A percentile compares a stretch with the other conserved stretches of the same genome.
Evolutionary conservation across 768 basidiomycete species (phyloP).

Genomic region (Hygrocybe coccinea): DNA sequence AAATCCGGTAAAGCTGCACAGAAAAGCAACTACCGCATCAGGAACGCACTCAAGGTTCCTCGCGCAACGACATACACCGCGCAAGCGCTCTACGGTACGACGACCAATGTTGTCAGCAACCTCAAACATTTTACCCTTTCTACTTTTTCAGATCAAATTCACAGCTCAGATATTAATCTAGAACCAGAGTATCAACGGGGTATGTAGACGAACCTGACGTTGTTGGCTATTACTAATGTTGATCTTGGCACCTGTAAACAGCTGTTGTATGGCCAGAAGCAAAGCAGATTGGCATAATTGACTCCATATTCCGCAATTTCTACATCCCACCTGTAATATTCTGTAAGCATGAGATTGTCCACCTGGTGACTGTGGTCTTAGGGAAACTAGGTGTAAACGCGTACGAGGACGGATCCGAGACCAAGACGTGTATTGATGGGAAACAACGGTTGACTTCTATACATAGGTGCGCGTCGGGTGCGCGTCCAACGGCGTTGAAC

Average conservation of each 20-base stretch:
- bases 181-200: constrained; percentile 80
- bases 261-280: constrained; percentile 76
- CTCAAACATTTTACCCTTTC: too few species aligned
- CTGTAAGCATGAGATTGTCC: too few species aligned
- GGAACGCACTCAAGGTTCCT: constrained; percentile 49
- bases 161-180: constrained; percentile 58
- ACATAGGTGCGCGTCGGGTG: constrained; percentile 48
- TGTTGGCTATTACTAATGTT: not conserved
- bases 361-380: not conserved
- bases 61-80: constrained; percentile 62
- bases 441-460: constrained; percentile 80
- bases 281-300: constrained; percentile 72
- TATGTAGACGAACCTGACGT: constrained; percentile 17
- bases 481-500: too few species aligned
- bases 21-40: constrained; percentile 28
- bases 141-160: constrained; percentile 53
- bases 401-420: constrained; percentile 59
- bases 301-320: constrained; percentile 73
- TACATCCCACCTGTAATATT: constrained; percentile 75
- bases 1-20: constrained; percentile 7
- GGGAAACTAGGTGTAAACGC: constrained; percentile 42
- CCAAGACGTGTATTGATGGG: constrained; percentile 69
- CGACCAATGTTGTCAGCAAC: too few species aligned
- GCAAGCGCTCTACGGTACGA: constrained; percentile 54
- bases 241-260: constrained; percentile 19